Evolutionary conservation across 345 rosid genomes (phyloP).

Genomic region (Rhodamnia rubescens): DNA sequence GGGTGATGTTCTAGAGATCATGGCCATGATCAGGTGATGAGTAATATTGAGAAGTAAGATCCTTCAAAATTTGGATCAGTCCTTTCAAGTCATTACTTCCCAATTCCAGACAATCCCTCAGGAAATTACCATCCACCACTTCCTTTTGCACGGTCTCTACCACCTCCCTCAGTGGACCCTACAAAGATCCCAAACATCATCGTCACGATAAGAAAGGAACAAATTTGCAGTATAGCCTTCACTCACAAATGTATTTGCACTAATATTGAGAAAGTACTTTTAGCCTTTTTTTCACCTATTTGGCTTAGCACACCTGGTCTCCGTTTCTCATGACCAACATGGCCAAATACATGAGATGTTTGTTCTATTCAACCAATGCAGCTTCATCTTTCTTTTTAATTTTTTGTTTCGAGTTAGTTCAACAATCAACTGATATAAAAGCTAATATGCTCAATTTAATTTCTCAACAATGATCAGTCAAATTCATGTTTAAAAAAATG

Average conservation of each 20-base stretch:
- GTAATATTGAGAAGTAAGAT: slow-evolving; percentile 25
- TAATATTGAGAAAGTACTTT: background rate
- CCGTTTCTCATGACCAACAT: background rate
- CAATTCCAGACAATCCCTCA: slow-evolving; percentile 66
- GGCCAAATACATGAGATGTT: background rate
- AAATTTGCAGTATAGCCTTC: background rate
- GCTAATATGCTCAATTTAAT: background rate
- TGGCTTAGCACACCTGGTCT: background rate
- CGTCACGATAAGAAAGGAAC: background rate
- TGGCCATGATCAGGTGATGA: slow-evolving; percentile 10
- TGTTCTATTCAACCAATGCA: background rate
- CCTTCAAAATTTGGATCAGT: slow-evolving; percentile 44
- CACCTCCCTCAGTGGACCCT: slow-evolving; percentile 60
- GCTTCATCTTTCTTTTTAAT: background rate
- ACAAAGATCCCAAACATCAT: background rate
- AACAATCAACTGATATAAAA: background rate
- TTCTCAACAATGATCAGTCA: background rate
- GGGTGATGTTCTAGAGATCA: slow-evolving; percentile 2
- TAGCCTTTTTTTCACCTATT: background rate
- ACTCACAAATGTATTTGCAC: background rate
- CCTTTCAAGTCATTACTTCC: slow-evolving; percentile 60
- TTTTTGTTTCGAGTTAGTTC: background rate
- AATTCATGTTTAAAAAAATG: background rate
- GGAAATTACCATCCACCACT: slow-evolving; percentile 50
- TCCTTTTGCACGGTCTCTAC: slow-evolving; percentile 50